phyloP scores from a whole-genome alignment of 108 stramenopile species.

The Cyclostephanos invisitatus region DNA sequence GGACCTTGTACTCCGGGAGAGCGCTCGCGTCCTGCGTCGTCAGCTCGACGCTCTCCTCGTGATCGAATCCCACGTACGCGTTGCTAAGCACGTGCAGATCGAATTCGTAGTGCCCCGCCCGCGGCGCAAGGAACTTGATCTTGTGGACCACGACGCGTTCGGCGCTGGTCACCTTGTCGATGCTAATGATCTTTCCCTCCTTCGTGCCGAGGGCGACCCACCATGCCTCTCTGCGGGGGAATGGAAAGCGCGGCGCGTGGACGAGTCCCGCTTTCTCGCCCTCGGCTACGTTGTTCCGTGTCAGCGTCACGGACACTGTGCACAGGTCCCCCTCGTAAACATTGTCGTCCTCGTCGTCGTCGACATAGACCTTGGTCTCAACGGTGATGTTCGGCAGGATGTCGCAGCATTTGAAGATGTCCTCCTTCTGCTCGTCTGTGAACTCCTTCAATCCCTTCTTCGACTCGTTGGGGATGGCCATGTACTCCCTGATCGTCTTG shows the following conservation, averaged over 20 bases:
- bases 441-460: slow-evolving; percentile 88
- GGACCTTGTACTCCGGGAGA: slow-evolving; percentile 93
- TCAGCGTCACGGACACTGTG: slow-evolving; percentile 87
- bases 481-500: slow-evolving; percentile 69
- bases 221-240: slow-evolving; percentile 92
- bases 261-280: slow-evolving; percentile 89
- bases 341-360: slow-evolving; percentile 95
- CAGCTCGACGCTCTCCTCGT: slow-evolving; percentile 66
- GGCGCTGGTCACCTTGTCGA: slow-evolving; percentile 85
- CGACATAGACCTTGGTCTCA: slow-evolving; percentile 86
- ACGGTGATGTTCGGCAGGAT: slow-evolving; percentile 86
- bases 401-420: slow-evolving; percentile 75
- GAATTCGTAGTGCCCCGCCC: slow-evolving; percentile 86
- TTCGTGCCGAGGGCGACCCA: slow-evolving; percentile 94
- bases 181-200: slow-evolving; percentile 91
- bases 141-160: slow-evolving; percentile 80
- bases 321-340: slow-evolving; percentile 96
- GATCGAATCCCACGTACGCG: slow-evolving; percentile 94
- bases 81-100: slow-evolving; percentile 90
- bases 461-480: slow-evolving; percentile 67
- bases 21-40: slow-evolving; percentile 84
- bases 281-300: slow-evolving; percentile 86
- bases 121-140: slow-evolving; percentile 95
- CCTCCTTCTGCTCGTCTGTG: slow-evolving; percentile 80
- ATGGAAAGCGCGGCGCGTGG: slow-evolving; percentile 92